Conservation (phyloP, 2,329 filamentous ascomycete genomes). For the Aspergillus sclerotialis region DNA sequence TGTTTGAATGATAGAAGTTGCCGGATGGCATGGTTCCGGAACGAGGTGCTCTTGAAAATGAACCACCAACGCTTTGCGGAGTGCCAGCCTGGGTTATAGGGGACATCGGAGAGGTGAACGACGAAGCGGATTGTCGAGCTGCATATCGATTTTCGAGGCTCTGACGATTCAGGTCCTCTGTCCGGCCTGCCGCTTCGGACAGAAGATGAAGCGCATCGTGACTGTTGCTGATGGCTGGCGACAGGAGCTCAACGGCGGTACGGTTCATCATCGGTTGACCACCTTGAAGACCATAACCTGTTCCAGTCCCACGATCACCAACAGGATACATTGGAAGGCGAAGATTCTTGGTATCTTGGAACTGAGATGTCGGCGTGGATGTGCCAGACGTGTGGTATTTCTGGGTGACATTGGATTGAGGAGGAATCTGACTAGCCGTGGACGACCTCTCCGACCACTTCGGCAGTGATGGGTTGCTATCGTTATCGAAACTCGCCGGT, state of each 20-base stretch:
- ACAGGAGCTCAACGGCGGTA: slow-evolving; percentile 53
- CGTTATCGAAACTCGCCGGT: slow-evolving; percentile 18
- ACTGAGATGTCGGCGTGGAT: slow-evolving; percentile 17
- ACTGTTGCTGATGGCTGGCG: slow-evolving; percentile 72
- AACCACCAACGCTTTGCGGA: slow-evolving; percentile 26
- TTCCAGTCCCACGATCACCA: slow-evolving; percentile 14
- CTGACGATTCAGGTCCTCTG: slow-evolving; percentile 43
- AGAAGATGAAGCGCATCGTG: slow-evolving; percentile 89
- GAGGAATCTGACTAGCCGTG: slow-evolving; percentile 12
- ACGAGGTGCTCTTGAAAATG: slow-evolving; percentile 29
- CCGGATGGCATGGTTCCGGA: slow-evolving; percentile 41
- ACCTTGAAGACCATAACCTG: slow-evolving; percentile 36
- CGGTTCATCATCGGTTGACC: slow-evolving; percentile 54
- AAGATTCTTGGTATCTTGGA: slow-evolving; percentile 20
- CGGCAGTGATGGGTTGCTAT: slow-evolving; percentile 15
- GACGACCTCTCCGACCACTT: slow-evolving; percentile 25
- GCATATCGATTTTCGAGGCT: slow-evolving; percentile 41
- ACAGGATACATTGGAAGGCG: slow-evolving; percentile 19
- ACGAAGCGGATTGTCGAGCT: slow-evolving; percentile 31
- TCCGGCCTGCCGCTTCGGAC: slow-evolving; percentile 67
- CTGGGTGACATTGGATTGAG: slow-evolving; percentile 14
- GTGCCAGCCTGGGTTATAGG: slow-evolving; percentile 28
- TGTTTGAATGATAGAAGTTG: slow-evolving; percentile 43
- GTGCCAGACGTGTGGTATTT: slow-evolving; percentile 20
- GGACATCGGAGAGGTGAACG: slow-evolving; percentile 32